Evolutionary conservation across 2,329 filamentous ascomycete species (phyloP).

Genomic region (Colletotrichum brevisporum): DNA sequence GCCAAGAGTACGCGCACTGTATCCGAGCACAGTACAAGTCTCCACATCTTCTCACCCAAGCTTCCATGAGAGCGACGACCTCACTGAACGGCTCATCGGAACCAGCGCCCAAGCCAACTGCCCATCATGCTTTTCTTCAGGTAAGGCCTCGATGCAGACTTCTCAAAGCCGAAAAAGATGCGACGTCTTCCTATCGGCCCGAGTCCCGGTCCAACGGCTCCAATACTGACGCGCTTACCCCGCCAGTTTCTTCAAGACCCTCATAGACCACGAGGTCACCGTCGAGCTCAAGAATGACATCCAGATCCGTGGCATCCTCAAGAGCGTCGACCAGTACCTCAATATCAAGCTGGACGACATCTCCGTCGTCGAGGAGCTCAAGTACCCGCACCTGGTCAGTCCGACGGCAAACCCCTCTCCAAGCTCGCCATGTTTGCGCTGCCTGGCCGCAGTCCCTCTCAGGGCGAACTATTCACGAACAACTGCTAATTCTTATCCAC

Average conservation of each 20-base stretch:
- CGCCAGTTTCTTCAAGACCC: slow-evolving; percentile 94
- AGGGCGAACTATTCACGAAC: not conserved
- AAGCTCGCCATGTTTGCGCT: not conserved
- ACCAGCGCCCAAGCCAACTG: slow-evolving; percentile 26
- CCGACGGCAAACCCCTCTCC: not conserved
- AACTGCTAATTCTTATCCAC: slow-evolving; percentile 5
- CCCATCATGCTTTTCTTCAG: slow-evolving; percentile 62
- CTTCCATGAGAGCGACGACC: slow-evolving; percentile 23
- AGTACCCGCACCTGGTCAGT: slow-evolving; percentile 90
- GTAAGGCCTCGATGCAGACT: slow-evolving; percentile 45
- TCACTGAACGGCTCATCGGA: slow-evolving; percentile 31
- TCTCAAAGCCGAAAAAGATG: not conserved
- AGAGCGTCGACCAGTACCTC: slow-evolving; percentile 98
- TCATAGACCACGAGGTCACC: slow-evolving; percentile 96
- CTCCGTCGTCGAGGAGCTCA: slow-evolving; percentile 89
- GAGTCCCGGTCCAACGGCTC: not conserved
- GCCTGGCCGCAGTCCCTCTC: not conserved
- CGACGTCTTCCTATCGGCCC: not conserved
- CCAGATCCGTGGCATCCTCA: slow-evolving; percentile 93
- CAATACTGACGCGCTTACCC: slow-evolving; percentile 19
- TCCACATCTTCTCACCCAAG: slow-evolving; percentile 26
- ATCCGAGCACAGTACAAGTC: slow-evolving; percentile 6
- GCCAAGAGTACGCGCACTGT: slow-evolving; percentile 5
- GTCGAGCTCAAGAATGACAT: slow-evolving; percentile 99
- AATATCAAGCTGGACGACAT: slow-evolving; percentile 99